These are phyloP conservation scores for Pisolithus marmoratus DNA, from an alignment of 768 basidiomycete species.

Conservation along the genomic window DNA sequence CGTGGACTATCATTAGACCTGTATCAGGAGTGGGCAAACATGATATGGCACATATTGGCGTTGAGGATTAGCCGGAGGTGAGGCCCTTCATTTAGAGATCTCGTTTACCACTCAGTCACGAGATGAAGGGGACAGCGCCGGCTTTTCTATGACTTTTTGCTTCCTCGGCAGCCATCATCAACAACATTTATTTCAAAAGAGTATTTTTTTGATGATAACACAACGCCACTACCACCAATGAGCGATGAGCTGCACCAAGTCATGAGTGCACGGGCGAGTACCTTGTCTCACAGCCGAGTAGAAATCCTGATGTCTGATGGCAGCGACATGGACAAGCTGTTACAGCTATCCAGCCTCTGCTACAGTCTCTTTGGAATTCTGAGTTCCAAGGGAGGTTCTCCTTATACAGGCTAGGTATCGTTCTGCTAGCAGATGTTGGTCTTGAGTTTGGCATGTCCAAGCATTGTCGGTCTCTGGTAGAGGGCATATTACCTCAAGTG, in stretches of 20 bases:
- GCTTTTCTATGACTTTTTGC: slow-evolving; percentile 59
- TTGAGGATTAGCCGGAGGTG: slow-evolving; percentile 68
- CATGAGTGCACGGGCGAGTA: slow-evolving; percentile 36
- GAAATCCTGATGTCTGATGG: slow-evolving; percentile 5
- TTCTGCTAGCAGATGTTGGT: slow-evolving; percentile 72
- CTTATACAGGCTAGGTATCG: slow-evolving; percentile 61
- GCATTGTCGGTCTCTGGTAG: slow-evolving; percentile 56
- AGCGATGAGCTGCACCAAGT: slow-evolving; percentile 39
- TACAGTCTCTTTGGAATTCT: slow-evolving; percentile 72
- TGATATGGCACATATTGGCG: slow-evolving; percentile 73
- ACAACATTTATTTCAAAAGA: slow-evolving; percentile 50
- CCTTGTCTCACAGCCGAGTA: slow-evolving; percentile 8
- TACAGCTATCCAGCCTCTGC: slow-evolving; percentile 55
- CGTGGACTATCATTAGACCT: slow-evolving; percentile 55
- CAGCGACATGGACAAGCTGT: slow-evolving; percentile 64
- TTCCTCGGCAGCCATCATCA: slow-evolving; percentile 49
- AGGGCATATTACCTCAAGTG: slow-evolving; percentile 82
- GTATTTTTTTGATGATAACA: slow-evolving; percentile 44
- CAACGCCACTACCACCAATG: slow-evolving; percentile 31
- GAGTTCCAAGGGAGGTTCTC: slow-evolving; percentile 70
- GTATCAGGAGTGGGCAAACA: slow-evolving; percentile 66
- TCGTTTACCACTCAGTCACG: slow-evolving; percentile 1
- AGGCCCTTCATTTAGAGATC: slow-evolving; percentile 9
- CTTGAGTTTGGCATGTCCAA: slow-evolving; percentile 74
- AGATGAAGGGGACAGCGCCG: slow-evolving; percentile 51